These are phyloP conservation scores for Leccinum imitatum DNA, from an alignment of 768 basidiomycete species.

Conservation along the genomic window DNA sequence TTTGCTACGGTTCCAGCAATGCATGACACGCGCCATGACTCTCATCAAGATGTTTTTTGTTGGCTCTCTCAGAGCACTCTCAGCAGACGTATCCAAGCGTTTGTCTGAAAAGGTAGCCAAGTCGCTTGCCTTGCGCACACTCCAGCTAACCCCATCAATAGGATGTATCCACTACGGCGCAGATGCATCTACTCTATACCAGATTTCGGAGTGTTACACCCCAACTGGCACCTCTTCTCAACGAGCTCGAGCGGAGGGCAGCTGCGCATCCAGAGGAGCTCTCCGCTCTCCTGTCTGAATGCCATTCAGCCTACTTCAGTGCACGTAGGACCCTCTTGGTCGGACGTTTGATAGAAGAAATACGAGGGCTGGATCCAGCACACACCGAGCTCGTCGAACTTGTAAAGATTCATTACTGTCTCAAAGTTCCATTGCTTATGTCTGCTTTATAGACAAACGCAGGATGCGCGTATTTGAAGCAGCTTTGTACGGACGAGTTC, in stretches of 20 bases:
- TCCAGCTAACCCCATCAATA: conserved; percentile 28
- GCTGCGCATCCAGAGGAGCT: conserved; percentile 81
- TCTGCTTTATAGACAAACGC: conserved; percentile 64
- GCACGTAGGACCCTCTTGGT: conserved; percentile 72
- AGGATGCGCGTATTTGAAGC: conserved; percentile 91
- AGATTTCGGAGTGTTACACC: conserved; percentile 75
- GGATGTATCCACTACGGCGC: conserved; percentile 79
- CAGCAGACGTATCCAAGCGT: conserved; percentile 73
- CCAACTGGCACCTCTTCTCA: conserved; percentile 73
- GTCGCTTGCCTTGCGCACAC: neutral
- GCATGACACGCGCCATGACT: conserved; percentile 97
- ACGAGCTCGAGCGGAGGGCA: conserved; percentile 83
- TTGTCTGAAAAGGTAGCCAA: conserved; percentile 66
- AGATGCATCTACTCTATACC: conserved; percentile 84
- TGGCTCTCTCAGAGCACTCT: conserved; percentile 74
- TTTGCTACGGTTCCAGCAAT: conserved; percentile 96
- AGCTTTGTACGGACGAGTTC: conserved; percentile 90
- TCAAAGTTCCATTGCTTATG: neutral
- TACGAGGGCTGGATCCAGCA: conserved; percentile 76
- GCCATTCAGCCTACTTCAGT: conserved; percentile 80
- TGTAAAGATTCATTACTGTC: conserved; percentile 40
- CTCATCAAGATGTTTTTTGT: conserved; percentile 97
- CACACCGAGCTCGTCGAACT: conserved; percentile 86
- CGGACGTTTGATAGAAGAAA: conserved; percentile 74
- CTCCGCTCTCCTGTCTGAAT: conserved; percentile 77